A percentile compares a stretch with the other conserved stretches of the same genome.
Evolutionary conservation across 1,284 basidiomycete genomes (phyloP).

Genomic region (Irpex lacteus): DNA sequence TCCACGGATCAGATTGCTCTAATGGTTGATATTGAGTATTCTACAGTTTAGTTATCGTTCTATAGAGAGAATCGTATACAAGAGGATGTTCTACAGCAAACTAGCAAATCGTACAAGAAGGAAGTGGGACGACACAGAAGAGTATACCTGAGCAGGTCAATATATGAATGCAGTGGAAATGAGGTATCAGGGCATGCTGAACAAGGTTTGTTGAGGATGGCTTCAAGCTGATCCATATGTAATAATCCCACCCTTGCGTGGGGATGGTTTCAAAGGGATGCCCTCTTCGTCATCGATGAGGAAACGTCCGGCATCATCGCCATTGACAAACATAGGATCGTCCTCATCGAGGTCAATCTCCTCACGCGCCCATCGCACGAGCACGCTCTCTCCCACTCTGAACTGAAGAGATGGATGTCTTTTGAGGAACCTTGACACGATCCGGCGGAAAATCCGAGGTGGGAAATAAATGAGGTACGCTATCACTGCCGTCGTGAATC

Average conservation of each 20-base stretch:
- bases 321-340: slow-evolving; percentile 34
- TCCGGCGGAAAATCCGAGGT: slow-evolving; percentile 23
- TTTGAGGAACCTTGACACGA: slow-evolving; percentile 23
- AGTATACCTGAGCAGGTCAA: background rate
- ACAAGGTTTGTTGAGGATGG: background rate
- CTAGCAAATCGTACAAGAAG: background rate
- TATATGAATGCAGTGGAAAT: background rate
- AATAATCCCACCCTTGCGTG: slow-evolving; percentile 7
- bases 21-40: no score
- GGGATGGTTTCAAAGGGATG: slow-evolving; percentile 35
- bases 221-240: slow-evolving; percentile 5
- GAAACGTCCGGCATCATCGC: slow-evolving; percentile 13
- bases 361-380: slow-evolving; percentile 35
- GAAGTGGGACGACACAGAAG: background rate
- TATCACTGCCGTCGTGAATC: slow-evolving; percentile 17
- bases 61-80: no score
- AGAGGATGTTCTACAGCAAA: no score
- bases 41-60: no score
- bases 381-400: slow-evolving; percentile 31
- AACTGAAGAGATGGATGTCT: slow-evolving; percentile 26
- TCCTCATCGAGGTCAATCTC: slow-evolving; percentile 30
- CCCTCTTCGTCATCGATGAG: slow-evolving; percentile 26
- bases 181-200: background rate
- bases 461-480: slow-evolving; percentile 28
- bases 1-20: no score